Evolutionary conservation across 2,329 filamentous ascomycete genomes (phyloP).

Genomic region (Fonsecaea pugnacius): DNA sequence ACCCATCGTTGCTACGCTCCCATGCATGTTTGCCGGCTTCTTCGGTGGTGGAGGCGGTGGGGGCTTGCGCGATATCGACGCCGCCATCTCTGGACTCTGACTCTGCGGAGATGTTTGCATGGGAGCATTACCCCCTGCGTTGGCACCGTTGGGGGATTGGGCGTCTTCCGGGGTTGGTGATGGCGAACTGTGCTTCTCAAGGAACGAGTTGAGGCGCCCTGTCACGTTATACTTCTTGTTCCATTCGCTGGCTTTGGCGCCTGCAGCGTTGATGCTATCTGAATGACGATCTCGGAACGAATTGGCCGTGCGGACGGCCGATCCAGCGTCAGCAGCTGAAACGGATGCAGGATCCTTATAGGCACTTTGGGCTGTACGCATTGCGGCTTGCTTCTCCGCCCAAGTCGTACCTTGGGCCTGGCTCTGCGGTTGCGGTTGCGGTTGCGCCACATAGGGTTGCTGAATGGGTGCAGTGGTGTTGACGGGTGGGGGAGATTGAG

Average conservation of each 20-base stretch:
- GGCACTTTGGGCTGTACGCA: slow-evolving; percentile 64
- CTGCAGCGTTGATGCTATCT: slow-evolving; percentile 67
- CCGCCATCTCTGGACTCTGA: slow-evolving; percentile 39
- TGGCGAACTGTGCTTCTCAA: slow-evolving; percentile 47
- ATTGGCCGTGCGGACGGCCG: slow-evolving; percentile 65
- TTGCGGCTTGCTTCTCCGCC: slow-evolving; percentile 65
- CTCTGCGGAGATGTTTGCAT: slow-evolving; percentile 31
- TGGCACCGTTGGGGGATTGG: slow-evolving; percentile 23
- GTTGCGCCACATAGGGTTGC: neutral
- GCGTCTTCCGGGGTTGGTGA: slow-evolving; percentile 40
- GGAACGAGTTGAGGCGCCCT: slow-evolving; percentile 54
- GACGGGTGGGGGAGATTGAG: slow-evolving; percentile 20
- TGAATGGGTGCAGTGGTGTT: neutral
- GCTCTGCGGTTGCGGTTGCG: neutral
- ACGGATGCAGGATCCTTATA: slow-evolving; percentile 66
- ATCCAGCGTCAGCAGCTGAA: slow-evolving; percentile 61
- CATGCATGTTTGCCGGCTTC: slow-evolving; percentile 54
- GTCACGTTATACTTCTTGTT: slow-evolving; percentile 66
- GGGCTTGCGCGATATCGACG: slow-evolving; percentile 51
- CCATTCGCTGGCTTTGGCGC: slow-evolving; percentile 60
- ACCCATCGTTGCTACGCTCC: slow-evolving; percentile 39
- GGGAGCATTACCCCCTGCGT: slow-evolving; percentile 24
- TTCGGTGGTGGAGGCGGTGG: slow-evolving; percentile 64
- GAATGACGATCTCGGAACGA: slow-evolving; percentile 71
- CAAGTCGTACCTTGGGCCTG: slow-evolving; percentile 50